Base-by-base conservation (phyloP, 1,139 yeast species). In the Saccharomyces hybrid region DNA sequence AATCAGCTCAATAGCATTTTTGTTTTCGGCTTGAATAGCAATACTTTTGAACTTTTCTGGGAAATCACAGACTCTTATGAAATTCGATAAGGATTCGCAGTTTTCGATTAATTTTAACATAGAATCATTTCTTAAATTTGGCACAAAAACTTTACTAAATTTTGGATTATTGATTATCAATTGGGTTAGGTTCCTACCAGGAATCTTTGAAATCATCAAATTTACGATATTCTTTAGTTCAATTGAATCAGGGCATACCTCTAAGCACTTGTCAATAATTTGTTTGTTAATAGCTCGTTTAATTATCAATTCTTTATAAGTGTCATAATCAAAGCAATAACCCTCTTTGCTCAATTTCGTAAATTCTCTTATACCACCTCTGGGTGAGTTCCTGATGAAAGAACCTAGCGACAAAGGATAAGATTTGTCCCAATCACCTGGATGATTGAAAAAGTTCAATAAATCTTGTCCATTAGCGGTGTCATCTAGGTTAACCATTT, bases 391-490 rank as follows among this genome's bases (percentile, higher is more conserved):
- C 52, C 65, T 62, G 4, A 69, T 58, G 16, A 61, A 54, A 5
- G 66, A 55, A 20, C 68, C 69, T 8, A 68, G 53, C 8, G 65
- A 56, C 9, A 68, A 49, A 9, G 70, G 70, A 51, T 68, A 66
- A 4, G 65, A 57, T 51, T 65, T 68, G 54, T 68, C 71, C 70
- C 70, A 66, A 50, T 68, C 70, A 48, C 70, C 70, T 14, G 68
- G 68, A 56, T 66, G 64, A 44, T 59, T 57, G 48, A 63, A 67
- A 49, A 59, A 66, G 13, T 59, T 51, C 13, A 58, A 46, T 4
- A 58, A 53, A 20, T 66, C 68, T 16, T 58, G 65, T 5, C 65
- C 56, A 28, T 66, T 50, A 38, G 44, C 26, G 20, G 26, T 20
- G 13, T 38, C 44, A 20, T 38, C 44, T 5, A 38, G 44, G 38